Evolutionary conservation across 805 yeast species (phyloP), one percentile per base, ranked within the genome.

Genomic region (Metschnikowia koreensis): DNA sequence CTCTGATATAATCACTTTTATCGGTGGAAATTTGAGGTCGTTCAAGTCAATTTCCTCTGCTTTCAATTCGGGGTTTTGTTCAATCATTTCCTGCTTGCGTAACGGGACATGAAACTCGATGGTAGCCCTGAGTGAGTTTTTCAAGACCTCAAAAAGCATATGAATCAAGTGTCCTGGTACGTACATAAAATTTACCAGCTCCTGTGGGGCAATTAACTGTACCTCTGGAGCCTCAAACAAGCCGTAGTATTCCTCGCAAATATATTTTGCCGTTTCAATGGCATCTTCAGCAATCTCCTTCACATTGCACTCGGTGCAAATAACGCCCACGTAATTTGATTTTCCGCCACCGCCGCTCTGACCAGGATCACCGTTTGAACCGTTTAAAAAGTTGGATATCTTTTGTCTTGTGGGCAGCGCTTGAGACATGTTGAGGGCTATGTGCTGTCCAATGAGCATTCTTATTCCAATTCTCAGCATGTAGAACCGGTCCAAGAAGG

Each of bases 381-480:
- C 79, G 56, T 66, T 73, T 48, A 74, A 57, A 45, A 74, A 62
- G n/a, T 62, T 60, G 12, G 65, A 61, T 41, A 74, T 63, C 39
- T 74, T 64, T 50, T 68, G 71, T 53, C 70, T 68, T 2, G 77
- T 68, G 22, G 75, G 74, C 46, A 70, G 69, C 16, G 70, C 70
- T 60, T 86, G 87, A 44, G 86, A 84, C 75, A 81, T 80, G 70
- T 83, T 85, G 47, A 90, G 77, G 1, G 97, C 93, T 57, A 90
- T 86, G 62, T 90, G 96, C 71, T 90, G 97, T n/a, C 97, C 97
- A 62, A 90, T 88, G 39, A 90, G 78, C 96, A 91, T 91, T 57
- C 97, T 79, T 54, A 91, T 91, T 1, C 97, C 97, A 55, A 91
- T 91, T 52, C 97, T 78, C 48, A 90, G 84, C 91, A 90, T 84